Evolutionary conservation across 352 stramenopile genomes (phyloP), one percentile per base, ranked within the genome.

Genomic region (Globisporangium middletonii): DNA sequence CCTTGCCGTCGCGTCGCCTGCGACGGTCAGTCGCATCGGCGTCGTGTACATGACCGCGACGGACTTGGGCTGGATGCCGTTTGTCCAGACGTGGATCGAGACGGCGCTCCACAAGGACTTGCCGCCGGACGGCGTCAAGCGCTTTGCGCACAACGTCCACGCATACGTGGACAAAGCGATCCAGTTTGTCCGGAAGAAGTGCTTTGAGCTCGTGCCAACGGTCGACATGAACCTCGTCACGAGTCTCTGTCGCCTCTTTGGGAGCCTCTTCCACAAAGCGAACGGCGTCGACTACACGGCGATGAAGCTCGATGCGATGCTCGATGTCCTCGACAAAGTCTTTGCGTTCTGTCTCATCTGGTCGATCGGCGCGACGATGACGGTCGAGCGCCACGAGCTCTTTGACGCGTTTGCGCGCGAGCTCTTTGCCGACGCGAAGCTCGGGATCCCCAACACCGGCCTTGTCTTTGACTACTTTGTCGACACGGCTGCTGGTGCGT

Each of bases 281-380:
- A 60, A 60, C 19, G 64, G 67, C 9, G 59, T 74, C 1, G 57
- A 68, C 9, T 70, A 71, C 41, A 45, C 47, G 8, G 57, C 18
- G 12, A 67, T 82, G 55, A 75, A 78, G 45, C 54, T 6, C 0
- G 73, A 83, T 0, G 68, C 77, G 3, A 65, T 84, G 63, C 58
- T 87, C 0, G 74, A 83, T 49, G 50, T 86, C 3, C 59, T 87
- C 19, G 74, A 88, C 56, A 89, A 89, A 55, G 53, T 96, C 8
- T 98, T 98, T 50, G 69, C 89, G 13, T 98, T 97, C 37, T 77
- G 83, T 4, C 63, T 98, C 13, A 77, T 97, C n/a, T 98, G 92
- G 92, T 97, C 85, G 5, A 50, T 97, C 5, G 86, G 89, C 8
- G 83, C 79, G 16, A 96, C 89, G 2, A 91, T 96, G 63, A 88